These are phyloP conservation scores for Aureobasidium sp. DNA, from an alignment of 2,329 filamentous ascomycete species.

Conservation along the genomic window DNA sequence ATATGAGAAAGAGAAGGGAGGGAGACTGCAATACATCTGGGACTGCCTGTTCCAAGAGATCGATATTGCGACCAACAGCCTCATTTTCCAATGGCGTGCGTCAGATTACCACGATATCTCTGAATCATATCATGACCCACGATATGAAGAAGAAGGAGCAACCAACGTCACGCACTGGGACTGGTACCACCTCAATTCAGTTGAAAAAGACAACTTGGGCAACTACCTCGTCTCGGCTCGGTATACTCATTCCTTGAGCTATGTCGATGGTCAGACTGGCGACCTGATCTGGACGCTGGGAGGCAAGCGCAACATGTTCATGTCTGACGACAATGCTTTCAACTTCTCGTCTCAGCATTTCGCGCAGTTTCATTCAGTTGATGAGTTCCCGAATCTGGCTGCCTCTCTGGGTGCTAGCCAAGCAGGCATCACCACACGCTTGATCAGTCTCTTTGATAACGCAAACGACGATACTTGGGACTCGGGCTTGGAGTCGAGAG, in stretches of 20 bases:
- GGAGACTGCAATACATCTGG: slow-evolving; percentile 29
- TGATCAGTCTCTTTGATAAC: slow-evolving; percentile 43
- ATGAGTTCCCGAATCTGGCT: slow-evolving; percentile 27
- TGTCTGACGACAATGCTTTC: slow-evolving; percentile 17
- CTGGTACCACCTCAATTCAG: slow-evolving; percentile 48
- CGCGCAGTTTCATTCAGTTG: slow-evolving; percentile 35
- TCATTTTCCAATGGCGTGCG: slow-evolving; percentile 33
- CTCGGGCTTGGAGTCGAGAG: slow-evolving; percentile 17
- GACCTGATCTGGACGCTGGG: slow-evolving; percentile 44
- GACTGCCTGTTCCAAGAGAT: slow-evolving; percentile 37
- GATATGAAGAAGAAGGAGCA: slow-evolving; percentile 33
- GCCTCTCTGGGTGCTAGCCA: neutral
- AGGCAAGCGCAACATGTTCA: slow-evolving; percentile 22
- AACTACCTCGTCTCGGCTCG: slow-evolving; percentile 48
- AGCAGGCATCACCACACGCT: slow-evolving; percentile 23
- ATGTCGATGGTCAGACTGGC: slow-evolving; percentile 40
- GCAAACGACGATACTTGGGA: slow-evolving; percentile 15
- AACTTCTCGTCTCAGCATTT: slow-evolving; percentile 43
- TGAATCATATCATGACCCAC: slow-evolving; percentile 20
- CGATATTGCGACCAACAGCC: slow-evolving; percentile 29
- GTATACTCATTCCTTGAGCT: slow-evolving; percentile 38
- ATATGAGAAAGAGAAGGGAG: slow-evolving; percentile 23
- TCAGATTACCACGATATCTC: slow-evolving; percentile 24
- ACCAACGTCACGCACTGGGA: slow-evolving; percentile 31
- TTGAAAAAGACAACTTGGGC: slow-evolving; percentile 42